Conservation (phyloP, 768 basidiomycete genomes). For the Neoboletus brunneissimus region DNA sequence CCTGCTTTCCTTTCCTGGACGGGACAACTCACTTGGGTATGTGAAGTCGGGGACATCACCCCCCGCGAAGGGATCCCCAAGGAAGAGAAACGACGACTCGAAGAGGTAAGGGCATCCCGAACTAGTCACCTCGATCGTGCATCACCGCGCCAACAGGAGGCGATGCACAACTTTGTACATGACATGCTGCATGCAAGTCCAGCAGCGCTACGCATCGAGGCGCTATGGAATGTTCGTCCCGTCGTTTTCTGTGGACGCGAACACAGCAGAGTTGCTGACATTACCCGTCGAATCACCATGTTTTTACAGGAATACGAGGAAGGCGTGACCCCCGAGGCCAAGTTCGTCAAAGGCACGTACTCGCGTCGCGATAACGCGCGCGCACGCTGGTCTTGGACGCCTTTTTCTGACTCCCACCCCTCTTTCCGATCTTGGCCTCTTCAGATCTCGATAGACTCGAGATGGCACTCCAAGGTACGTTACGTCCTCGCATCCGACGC, state of each 20-base stretch:
- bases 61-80: conserved; percentile 86
- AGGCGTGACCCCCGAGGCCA: conserved; percentile 67
- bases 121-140: not conserved
- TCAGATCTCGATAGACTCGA: conserved; percentile 84
- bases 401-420: not conserved
- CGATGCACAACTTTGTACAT: conserved; percentile 86
- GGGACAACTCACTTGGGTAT: not conserved
- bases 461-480: conserved; percentile 79
- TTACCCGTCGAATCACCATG: not conserved
- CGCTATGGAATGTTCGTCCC: conserved; percentile 58
- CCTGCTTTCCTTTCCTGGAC: not conserved
- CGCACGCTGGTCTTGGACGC: not conserved
- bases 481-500: not conserved
- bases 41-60: conserved; percentile 92
- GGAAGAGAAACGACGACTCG: conserved; percentile 72
- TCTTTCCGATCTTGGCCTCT: not conserved
- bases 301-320: conserved; percentile 81
- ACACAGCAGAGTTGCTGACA: not conserved
- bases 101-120: conserved; percentile 47
- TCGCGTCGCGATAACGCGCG: too few relatives aligned
- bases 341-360: conserved; percentile 77
- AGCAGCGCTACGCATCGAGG: conserved; percentile 62
- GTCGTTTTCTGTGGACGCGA: not conserved
- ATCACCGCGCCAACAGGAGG: conserved; percentile 49
- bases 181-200: conserved; percentile 83